Base-by-base conservation (phyloP, 1,139 yeast species). In the Pneumocystis sp. region DNA sequence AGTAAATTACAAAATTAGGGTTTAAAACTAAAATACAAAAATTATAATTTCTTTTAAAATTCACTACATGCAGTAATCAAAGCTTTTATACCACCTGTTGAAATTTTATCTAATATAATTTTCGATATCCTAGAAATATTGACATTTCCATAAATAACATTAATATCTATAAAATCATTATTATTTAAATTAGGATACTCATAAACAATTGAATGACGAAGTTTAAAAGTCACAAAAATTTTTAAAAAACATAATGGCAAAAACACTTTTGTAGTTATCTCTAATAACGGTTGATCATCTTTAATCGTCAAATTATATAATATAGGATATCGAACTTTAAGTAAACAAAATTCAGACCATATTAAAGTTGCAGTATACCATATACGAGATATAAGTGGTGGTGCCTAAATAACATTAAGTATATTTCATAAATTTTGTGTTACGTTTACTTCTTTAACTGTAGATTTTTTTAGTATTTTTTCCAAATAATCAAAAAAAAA, bases 121-220 rank as follows among this genome's bases (percentile, higher is more conserved):
- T 59, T 59, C n/a, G 29, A 39, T 21, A 42, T 25, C 31, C 29
- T 42, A 59, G 44, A 42, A 39, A 17, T 5, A 59, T 59, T 31
- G 29, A 21, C 29, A 59, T 59, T 42, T 4, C 61, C 61, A 15
- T 59, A 59, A 31, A 59, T 25, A 39, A 21, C 31, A 21, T 59
- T 25, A 25, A 59, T 15, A 31, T 59, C 31, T 39, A 42, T 59
- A 12, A 39, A 39, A 31, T 39, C 61, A 31, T 39, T 19, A 37
- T 59, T 39, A 12, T n/a, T 50, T 50, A 59, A 12, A 59, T 59
- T 42, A 31, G 61, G 61, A 59, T 59, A 59, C 25, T 59, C 61
- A 59, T 59, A 39, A 39, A 59, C 10, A 12, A 59, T 39, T 42
- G 44, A 39, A 12, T 59, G 31, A 6, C 31, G 45, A 31, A 59